Evolutionary conservation across 352 stramenopile genomes (phyloP).

Genomic region (Globisporangium irregulare): DNA sequence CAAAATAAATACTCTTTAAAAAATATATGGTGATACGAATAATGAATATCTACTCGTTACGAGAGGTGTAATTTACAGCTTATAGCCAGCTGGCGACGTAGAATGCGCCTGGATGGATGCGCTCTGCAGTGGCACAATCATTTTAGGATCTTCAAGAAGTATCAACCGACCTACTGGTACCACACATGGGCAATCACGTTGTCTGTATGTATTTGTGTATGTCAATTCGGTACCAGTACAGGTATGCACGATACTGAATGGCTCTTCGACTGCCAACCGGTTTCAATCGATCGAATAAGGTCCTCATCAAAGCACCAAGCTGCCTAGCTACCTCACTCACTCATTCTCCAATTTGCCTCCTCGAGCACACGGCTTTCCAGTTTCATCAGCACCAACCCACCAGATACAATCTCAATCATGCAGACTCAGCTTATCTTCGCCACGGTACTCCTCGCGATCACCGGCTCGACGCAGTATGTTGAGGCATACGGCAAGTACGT

Average conservation of each 20-base stretch:
- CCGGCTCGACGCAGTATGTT: slow-evolving; percentile 2
- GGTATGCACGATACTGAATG: neutral
- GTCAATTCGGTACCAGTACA: neutral
- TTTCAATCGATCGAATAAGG: neutral
- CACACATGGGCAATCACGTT: neutral
- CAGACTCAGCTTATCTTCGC: slow-evolving; percentile 9
- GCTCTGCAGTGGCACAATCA: neutral
- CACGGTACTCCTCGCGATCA: slow-evolving; percentile 9
- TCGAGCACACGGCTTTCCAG: neutral
- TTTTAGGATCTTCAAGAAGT: neutral
- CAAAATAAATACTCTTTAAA: too few species aligned
- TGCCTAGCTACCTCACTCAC: neutral
- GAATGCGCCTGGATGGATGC: neutral
- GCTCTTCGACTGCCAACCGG: neutral
- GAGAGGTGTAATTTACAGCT: neutral
- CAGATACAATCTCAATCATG: slow-evolving; percentile 5
- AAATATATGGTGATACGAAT: too few species aligned
- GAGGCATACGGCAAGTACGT: slow-evolving; percentile 45
- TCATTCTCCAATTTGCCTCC: slow-evolving; percentile 4
- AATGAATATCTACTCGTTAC: neutral
- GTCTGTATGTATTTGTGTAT: neutral
- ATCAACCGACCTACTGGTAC: neutral
- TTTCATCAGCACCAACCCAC: neutral
- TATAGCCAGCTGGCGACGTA: neutral
- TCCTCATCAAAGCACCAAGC: neutral